Evolutionary conservation across 805 yeast species (phyloP).

Genomic region (Vanderwaltozyma verrucispora): DNA sequence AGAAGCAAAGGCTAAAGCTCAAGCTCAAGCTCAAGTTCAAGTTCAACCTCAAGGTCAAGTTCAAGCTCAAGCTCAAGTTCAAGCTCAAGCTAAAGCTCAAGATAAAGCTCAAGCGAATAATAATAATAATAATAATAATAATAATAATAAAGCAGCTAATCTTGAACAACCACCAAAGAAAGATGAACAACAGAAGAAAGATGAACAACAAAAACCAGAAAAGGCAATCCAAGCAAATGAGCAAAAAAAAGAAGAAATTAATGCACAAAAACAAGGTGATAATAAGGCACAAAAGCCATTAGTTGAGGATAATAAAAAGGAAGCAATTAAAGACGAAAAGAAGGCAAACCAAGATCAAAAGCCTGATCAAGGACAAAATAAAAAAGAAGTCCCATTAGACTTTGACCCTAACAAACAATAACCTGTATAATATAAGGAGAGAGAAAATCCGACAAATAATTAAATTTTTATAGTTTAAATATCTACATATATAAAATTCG

Average conservation of each 20-base stretch:
- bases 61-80: too few relatives aligned
- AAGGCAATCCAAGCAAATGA: background rate
- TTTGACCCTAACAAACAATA: slow-evolving; percentile 17
- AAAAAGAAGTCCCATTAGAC: slow-evolving; percentile 15
- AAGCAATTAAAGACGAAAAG: slow-evolving; percentile 4
- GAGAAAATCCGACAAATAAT: too few relatives aligned
- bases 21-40: background rate
- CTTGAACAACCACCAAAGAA: too few relatives aligned
- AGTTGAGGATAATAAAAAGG: slow-evolving; percentile 2
- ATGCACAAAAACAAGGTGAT: slow-evolving; percentile 10
- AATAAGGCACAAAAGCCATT: slow-evolving; percentile 15
- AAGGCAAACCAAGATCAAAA: slow-evolving; percentile 1
- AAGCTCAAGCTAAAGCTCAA: too few relatives aligned
- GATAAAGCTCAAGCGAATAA: too few relatives aligned
- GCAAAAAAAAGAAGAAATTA: slow-evolving; percentile 9
- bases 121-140: too few relatives aligned
- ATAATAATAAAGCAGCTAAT: too few relatives aligned
- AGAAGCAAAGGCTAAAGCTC: slow-evolving; percentile 1
- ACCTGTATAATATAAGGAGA: background rate
- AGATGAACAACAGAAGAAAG: too few relatives aligned
- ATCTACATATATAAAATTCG: background rate
- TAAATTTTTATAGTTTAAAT: background rate
- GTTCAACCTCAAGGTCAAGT: background rate
- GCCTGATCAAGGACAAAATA: background rate
- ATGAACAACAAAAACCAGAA: background rate